Evolutionary conservation across 2,329 filamentous ascomycete species (phyloP).

Genomic region (Daldinia sp.): DNA sequence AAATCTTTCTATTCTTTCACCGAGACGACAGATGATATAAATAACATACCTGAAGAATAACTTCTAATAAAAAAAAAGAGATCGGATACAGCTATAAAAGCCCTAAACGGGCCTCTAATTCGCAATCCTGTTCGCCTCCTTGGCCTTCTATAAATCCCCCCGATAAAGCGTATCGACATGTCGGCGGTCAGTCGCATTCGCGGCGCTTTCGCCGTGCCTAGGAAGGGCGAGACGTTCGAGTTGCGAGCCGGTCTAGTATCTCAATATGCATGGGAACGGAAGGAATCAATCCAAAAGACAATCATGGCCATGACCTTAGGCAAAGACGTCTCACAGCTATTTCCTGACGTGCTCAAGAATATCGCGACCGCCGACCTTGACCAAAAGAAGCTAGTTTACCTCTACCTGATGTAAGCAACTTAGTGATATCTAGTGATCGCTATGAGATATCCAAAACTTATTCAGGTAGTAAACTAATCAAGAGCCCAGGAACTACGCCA

Average conservation of each 20-base stretch:
- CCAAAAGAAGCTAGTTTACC: slow-evolving; percentile 99
- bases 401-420: slow-evolving; percentile 89
- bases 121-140: slow-evolving; percentile 25
- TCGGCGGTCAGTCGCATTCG: slow-evolving; percentile 98
- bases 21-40: slow-evolving; percentile 19
- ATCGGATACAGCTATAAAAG: slow-evolving; percentile 45
- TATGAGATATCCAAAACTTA: not conserved
- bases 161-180: slow-evolving; percentile 49
- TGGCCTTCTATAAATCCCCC: slow-evolving; percentile 20
- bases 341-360: slow-evolving; percentile 98
- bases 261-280: slow-evolving; percentile 98
- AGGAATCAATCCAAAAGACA: slow-evolving; percentile 99
- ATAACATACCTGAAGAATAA: slow-evolving; percentile 7
- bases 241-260: slow-evolving; percentile 94
- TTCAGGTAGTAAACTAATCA: slow-evolving; percentile 40
- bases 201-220: slow-evolving; percentile 90
- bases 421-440: not conserved
- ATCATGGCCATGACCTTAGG: slow-evolving; percentile 99
- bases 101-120: slow-evolving; percentile 47
- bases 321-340: slow-evolving; percentile 97
- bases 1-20: slow-evolving; percentile 12
- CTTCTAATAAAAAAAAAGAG: slow-evolving; percentile 13
- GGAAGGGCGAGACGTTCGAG: slow-evolving; percentile 98
- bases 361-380: slow-evolving; percentile 95
- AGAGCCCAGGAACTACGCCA: slow-evolving; percentile 89